Conservation (phyloP, 441 rosid species). For the Jatropha multifida region DNA sequence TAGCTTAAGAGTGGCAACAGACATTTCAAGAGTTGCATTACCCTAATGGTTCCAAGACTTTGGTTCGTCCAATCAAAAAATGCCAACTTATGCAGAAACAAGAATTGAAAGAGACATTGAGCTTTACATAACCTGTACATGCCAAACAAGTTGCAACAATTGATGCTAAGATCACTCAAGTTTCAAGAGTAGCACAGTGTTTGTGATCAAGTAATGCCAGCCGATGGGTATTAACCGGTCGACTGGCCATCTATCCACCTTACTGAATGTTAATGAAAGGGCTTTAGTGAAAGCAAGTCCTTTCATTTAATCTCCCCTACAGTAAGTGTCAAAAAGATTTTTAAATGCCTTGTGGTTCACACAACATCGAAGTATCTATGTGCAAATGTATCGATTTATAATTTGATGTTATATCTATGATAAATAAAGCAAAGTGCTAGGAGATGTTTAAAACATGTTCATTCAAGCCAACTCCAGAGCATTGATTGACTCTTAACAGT, state of each 20-base stretch:
- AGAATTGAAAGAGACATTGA: background rate
- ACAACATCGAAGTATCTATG: background rate
- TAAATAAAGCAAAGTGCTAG: background rate
- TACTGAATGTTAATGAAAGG: too few species aligned
- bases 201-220: too few species aligned
- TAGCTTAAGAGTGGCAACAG: constrained; percentile 18
- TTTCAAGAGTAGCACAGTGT: background rate
- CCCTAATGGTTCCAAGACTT: constrained; percentile 22
- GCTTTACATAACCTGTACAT: constrained; percentile 8
- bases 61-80: constrained; percentile 14
- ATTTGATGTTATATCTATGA: too few species aligned
- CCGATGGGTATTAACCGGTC: too few species aligned
- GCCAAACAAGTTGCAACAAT: background rate
- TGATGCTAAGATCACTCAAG: background rate
- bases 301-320: too few species aligned
- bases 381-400: background rate
- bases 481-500: background rate
- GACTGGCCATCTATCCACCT: too few species aligned
- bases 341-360: background rate
- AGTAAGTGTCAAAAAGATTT: too few species aligned
- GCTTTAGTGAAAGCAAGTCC: too few species aligned
- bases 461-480: background rate
- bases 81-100: background rate
- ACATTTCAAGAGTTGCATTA: constrained; percentile 31
- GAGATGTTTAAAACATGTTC: background rate